These are phyloP conservation scores for Medicago lupulina DNA, from an alignment of 306 rosid species.

Conservation along the genomic window DNA sequence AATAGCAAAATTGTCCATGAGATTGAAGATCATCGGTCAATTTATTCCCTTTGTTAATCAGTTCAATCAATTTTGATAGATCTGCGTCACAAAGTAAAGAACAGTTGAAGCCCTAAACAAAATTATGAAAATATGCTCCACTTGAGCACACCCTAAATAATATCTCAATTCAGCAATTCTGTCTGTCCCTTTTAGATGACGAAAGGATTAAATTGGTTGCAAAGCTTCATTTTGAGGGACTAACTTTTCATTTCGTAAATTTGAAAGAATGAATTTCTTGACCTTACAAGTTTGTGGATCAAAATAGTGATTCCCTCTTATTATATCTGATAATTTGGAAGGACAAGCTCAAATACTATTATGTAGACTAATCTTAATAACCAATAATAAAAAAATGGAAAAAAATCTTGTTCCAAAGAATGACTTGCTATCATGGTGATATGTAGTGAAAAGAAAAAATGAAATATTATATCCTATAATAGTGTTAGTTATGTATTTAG, in stretches of 20 bases:
- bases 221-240: background rate
- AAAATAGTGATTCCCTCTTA: background rate
- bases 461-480: background rate
- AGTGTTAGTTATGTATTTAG: background rate
- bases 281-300: background rate
- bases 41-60: background rate
- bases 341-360: constrained; percentile 6
- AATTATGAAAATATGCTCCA: background rate
- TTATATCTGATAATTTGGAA: background rate
- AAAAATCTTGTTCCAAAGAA: background rate
- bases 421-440: background rate
- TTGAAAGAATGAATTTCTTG: background rate
- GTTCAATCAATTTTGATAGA: background rate
- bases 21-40: background rate
- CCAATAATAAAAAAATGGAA: background rate
- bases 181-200: background rate
- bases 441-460: background rate
- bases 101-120: too few species aligned
- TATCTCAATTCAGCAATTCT: background rate
- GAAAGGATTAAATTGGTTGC: background rate
- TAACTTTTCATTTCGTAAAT: background rate
- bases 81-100: too few species aligned
- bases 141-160: background rate
- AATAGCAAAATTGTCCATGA: background rate
- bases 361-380: background rate